Percentiles rank a stretch among this genome's conserved stretches.
Conservation (phyloP, 108 stramenopile species). For the Fragilaria crotonensis region DNA sequence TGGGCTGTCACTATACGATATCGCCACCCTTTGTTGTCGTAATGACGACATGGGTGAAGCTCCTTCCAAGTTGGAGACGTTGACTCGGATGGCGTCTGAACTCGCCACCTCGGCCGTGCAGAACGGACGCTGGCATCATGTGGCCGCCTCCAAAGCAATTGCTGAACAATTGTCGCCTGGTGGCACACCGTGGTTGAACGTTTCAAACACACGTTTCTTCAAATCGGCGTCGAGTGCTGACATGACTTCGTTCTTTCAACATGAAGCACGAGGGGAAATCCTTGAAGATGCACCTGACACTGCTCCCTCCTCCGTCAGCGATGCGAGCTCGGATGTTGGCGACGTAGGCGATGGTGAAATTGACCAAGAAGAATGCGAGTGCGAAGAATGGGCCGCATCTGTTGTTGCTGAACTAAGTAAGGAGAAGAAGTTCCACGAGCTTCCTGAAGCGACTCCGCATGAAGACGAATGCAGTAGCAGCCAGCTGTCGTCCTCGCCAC, state of each 20-base stretch:
- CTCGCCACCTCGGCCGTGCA: conserved; percentile 63
- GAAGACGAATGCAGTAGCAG: conserved; percentile 1
- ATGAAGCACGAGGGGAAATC: neutral
- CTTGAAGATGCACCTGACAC: conserved; percentile 26
- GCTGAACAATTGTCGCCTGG: conserved; percentile 62
- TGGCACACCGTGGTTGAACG: conserved; percentile 8
- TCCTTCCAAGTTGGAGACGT: conserved; percentile 65
- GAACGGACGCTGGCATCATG: conserved; percentile 73
- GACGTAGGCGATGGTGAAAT: conserved; percentile 23
- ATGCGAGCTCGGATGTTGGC: conserved; percentile 50
- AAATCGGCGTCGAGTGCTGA: conserved; percentile 20
- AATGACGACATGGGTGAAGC: conserved; percentile 69
- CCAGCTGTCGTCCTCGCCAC: conserved; percentile 6
- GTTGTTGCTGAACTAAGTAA: conserved; percentile 43
- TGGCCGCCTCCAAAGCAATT: conserved; percentile 67
- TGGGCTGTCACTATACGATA: conserved; percentile 75
- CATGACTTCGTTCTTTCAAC: conserved; percentile 8
- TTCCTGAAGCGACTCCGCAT: conserved; percentile 10
- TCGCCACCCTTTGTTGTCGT: conserved; percentile 76
- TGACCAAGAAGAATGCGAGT: conserved; percentile 49
- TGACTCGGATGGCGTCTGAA: conserved; percentile 73
- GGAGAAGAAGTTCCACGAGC: conserved; percentile 8
- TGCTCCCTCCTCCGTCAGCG: conserved; percentile 64
- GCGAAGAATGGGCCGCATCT: conserved; percentile 80
- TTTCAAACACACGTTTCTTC: conserved; percentile 10